A percentile compares a stretch with the other conserved stretches of the same genome.
phyloP scores from a whole-genome alignment of 139 green algal genomes.

The Eudorina sp. region DNA sequence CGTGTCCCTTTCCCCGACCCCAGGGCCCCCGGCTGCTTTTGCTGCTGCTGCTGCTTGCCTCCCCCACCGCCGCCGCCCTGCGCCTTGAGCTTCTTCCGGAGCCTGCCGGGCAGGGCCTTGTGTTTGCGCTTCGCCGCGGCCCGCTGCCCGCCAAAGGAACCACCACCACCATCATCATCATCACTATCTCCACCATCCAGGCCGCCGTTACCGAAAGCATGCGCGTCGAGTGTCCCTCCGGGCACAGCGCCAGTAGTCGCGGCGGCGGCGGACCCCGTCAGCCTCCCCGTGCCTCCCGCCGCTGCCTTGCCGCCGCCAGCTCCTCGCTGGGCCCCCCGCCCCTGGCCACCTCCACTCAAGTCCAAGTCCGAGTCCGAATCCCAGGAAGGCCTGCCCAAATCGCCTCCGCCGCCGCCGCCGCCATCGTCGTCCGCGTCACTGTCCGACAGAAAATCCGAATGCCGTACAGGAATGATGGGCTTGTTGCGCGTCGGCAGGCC shows the following conservation, averaged over 20 bases:
- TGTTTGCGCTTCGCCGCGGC: slow-evolving; percentile 8
- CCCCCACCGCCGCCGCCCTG: too few species aligned
- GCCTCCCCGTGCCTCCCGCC: not conserved
- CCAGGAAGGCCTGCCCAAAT: not conserved
- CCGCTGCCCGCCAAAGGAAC: not conserved
- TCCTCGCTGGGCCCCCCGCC: too few species aligned
- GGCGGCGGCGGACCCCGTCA: too few species aligned
- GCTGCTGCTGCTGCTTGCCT: too few species aligned
- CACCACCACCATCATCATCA: not conserved
- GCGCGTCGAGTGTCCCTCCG: too few species aligned
- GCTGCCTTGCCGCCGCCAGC: not conserved
- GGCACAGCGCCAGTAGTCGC: too few species aligned
- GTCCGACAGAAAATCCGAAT: slow-evolving; percentile 34
- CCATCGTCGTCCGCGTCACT: slow-evolving; percentile 43
- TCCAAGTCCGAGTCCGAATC: slow-evolving; percentile 27
- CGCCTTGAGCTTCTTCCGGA: slow-evolving; percentile 79
- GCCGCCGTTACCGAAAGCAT: too few species aligned
- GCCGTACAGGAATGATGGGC: slow-evolving; percentile 50
- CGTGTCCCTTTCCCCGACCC: too few species aligned
- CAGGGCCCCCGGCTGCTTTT: too few species aligned
- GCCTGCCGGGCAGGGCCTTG: slow-evolving; percentile 75
- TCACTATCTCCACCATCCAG: not conserved
- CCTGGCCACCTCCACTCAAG: too few species aligned
- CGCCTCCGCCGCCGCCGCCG: not conserved
- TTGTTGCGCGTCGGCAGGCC: slow-evolving; percentile 27